Percentiles rank a stretch among this genome's conserved stretches.
Conservation (phyloP, 805 yeast genomes). For the Metschnikowia dekortorum region DNA sequence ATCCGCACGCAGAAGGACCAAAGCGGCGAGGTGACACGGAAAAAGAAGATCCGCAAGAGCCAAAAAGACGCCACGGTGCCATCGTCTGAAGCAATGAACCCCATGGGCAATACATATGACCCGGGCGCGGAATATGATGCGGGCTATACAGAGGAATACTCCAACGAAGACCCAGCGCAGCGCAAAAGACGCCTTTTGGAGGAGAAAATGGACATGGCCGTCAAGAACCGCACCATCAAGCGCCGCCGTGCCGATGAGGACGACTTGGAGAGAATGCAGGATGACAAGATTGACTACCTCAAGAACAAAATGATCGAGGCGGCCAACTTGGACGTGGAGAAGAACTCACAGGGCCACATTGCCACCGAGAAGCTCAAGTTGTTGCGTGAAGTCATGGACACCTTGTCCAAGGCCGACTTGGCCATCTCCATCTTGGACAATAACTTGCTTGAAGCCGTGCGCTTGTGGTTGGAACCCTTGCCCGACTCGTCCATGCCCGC, state of each 20-base stretch:
- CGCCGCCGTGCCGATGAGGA: constrained; percentile 79
- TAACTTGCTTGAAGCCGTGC: constrained; percentile 84
- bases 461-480: constrained; percentile 96
- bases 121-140: neutral
- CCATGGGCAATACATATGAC: neutral
- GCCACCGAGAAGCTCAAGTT: constrained; percentile 76
- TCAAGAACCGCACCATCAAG: constrained; percentile 57
- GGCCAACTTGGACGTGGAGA: constrained; percentile 68
- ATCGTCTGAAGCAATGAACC: constrained; percentile 8
- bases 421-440: constrained; percentile 93
- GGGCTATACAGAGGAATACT: constrained; percentile 5
- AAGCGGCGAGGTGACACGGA: constrained; percentile 15
- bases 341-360: constrained; percentile 56
- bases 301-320: constrained; percentile 89
- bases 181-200: constrained; percentile 73
- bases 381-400: constrained; percentile 71
- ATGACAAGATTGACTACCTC: constrained; percentile 75
- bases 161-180: constrained; percentile 32
- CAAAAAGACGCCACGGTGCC: constrained; percentile 4
- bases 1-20: constrained; percentile 14
- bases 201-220: constrained; percentile 70
- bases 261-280: constrained; percentile 92
- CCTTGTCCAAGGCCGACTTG: constrained; percentile 74
- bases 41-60: constrained; percentile 17
- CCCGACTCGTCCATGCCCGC: constrained; percentile 99